Conservation (phyloP, 2,329 filamentous ascomycete genomes). For the Fusarium sororula region DNA sequence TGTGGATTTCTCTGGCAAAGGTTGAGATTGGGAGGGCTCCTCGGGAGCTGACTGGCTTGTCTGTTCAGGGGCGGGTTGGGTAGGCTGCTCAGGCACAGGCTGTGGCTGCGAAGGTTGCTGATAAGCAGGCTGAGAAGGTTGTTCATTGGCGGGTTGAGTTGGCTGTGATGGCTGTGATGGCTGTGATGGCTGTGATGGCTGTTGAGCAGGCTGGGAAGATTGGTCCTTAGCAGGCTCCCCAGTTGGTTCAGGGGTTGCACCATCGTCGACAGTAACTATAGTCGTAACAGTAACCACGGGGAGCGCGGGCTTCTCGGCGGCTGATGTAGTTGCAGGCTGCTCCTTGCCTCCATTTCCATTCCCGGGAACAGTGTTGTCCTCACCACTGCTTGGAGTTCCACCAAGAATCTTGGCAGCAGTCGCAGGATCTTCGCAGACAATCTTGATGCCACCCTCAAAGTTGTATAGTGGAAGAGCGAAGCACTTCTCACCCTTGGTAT, state of each 20-base stretch:
- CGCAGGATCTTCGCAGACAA: slow-evolving; percentile 57
- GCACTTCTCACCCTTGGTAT: slow-evolving; percentile 49
- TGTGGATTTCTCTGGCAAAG: neutral
- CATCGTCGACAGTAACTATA: slow-evolving; percentile 44
- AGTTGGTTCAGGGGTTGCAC: slow-evolving; percentile 17
- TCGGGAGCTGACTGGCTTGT: neutral
- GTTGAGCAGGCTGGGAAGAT: slow-evolving; percentile 1
- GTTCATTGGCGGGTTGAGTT: slow-evolving; percentile 10
- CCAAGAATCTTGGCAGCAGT: slow-evolving; percentile 57
- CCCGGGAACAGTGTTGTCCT: slow-evolving; percentile 9
- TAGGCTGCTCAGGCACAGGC: slow-evolving; percentile 1
- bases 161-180: slow-evolving; percentile 8
- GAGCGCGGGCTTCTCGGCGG: slow-evolving; percentile 16
- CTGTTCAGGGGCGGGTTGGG: slow-evolving; percentile 4
- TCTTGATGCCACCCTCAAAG: slow-evolving; percentile 54
- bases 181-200: slow-evolving; percentile 5
- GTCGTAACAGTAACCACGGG: slow-evolving; percentile 45
- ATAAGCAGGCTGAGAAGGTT: slow-evolving; percentile 4
- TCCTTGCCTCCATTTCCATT: slow-evolving; percentile 10
- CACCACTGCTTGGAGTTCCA: slow-evolving; percentile 9
- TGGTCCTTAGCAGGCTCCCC: slow-evolving; percentile 11
- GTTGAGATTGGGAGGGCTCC: neutral
- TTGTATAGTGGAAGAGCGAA: slow-evolving; percentile 64
- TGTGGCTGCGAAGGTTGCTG: slow-evolving; percentile 13
- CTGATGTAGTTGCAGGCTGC: slow-evolving; percentile 23